Conservation (phyloP, 306 rosid species). For the Boehmeria nivea region DNA sequence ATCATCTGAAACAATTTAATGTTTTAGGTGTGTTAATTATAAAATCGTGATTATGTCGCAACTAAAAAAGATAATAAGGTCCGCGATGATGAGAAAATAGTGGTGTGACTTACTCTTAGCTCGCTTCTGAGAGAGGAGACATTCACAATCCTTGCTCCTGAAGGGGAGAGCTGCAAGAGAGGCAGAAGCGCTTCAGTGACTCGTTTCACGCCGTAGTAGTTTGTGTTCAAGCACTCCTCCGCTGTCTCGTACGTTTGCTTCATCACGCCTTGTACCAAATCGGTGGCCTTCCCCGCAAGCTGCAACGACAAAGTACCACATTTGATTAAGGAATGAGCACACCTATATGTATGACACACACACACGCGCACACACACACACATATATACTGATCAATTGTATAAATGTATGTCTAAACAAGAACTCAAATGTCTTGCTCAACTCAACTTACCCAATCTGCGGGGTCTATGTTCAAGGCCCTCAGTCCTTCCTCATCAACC, state of each 20-base stretch:
- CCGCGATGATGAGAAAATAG: background rate
- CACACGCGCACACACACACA: too few species aligned
- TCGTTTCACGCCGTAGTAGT: slow-evolving; percentile 47
- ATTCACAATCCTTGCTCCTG: slow-evolving; percentile 51
- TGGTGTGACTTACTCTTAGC: slow-evolving; percentile 35
- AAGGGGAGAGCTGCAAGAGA: slow-evolving; percentile 35
- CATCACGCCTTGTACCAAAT: slow-evolving; percentile 29
- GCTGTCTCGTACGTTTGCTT: slow-evolving; percentile 37
- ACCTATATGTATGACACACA: too few species aligned
- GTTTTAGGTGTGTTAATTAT: too few species aligned
- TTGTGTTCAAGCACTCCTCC: slow-evolving; percentile 42
- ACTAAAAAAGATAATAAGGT: too few species aligned
- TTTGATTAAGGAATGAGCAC: background rate
- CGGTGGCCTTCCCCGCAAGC: slow-evolving; percentile 39
- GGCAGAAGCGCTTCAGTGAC: slow-evolving; percentile 56
- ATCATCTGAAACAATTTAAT: too few species aligned
- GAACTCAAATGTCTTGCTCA: background rate
- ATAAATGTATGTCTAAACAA: background rate
- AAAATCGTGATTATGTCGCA: too few species aligned
- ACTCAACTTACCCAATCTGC: slow-evolving; percentile 31
- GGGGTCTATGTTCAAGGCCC: slow-evolving; percentile 40
- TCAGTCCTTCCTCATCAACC: slow-evolving; percentile 36
- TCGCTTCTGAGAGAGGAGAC: slow-evolving; percentile 52
- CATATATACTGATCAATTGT: too few species aligned
- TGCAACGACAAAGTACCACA: slow-evolving; percentile 11